Evolutionary conservation across 768 basidiomycete genomes (phyloP).

Genomic region (Mycena chlorophos): DNA sequence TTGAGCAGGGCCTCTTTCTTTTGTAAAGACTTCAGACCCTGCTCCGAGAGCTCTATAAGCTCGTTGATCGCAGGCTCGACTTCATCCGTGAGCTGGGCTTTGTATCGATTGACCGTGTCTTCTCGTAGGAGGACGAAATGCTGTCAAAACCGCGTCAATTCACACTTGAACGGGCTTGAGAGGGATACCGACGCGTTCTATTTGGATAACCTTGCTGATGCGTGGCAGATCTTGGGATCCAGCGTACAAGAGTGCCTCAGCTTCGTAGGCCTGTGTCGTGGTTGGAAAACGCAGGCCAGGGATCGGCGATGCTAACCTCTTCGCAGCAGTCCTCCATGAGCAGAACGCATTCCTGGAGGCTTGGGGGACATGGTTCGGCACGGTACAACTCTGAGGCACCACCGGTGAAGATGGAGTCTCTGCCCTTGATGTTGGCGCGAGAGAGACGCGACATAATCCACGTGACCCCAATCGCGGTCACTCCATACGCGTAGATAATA

Average conservation of each 20-base stretch:
- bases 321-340: conserved; percentile 83
- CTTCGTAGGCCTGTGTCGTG: conserved; percentile 56
- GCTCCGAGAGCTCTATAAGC: conserved; percentile 69
- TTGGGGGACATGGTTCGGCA: conserved; percentile 69
- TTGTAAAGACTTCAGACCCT: conserved; percentile 58
- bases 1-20: conserved; percentile 64
- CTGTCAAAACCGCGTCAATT: conserved; percentile 35
- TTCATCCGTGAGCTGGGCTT: conserved; percentile 73
- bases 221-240: conserved; percentile 73
- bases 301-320: conserved; percentile 38
- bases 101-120: conserved; percentile 69
- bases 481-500: no score
- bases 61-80: conserved; percentile 81
- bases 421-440: conserved; percentile 52
- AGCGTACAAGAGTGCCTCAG: conserved; percentile 65
- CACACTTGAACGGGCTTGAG: neutral
- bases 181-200: conserved; percentile 52
- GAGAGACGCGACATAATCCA: conserved; percentile 59
- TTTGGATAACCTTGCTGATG: conserved; percentile 67
- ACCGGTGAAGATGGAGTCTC: conserved; percentile 74
- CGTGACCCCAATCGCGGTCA: conserved; percentile 1
- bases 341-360: conserved; percentile 71
- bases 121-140: conserved; percentile 77
- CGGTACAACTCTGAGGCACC: conserved; percentile 60
- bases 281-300: neutral